Evolutionary conservation across 805 yeast species (phyloP).

Genomic region (Candida pini): DNA sequence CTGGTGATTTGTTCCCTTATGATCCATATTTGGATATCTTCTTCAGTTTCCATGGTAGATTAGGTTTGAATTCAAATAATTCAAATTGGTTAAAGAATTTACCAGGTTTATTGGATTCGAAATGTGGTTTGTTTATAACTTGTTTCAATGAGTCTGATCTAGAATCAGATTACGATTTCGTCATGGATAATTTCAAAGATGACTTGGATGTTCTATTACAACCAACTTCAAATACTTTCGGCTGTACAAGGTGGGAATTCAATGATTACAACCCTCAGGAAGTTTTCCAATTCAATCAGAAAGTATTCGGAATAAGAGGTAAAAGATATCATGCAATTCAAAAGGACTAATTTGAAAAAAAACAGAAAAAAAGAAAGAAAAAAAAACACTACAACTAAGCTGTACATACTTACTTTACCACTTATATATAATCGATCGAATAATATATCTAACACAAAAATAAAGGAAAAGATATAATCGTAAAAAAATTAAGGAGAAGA

Average conservation of each 20-base stretch:
- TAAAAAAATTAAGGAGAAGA: background rate
- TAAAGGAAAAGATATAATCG: background rate
- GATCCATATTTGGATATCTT: conserved; percentile 94
- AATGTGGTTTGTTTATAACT: conserved; percentile 87
- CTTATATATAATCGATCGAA: too few relatives aligned
- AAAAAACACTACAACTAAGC: too few relatives aligned
- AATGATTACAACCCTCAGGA: conserved; percentile 91
- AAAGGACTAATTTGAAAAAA: conserved; percentile 10
- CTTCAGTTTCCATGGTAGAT: conserved; percentile 94
- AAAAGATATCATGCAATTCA: conserved; percentile 87
- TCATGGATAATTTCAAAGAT: conserved; percentile 56
- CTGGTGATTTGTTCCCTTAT: conserved; percentile 94
- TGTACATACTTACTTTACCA: too few relatives aligned
- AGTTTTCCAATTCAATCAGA: conserved; percentile 86
- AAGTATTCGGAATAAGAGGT: conserved; percentile 88
- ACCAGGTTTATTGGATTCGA: conserved; percentile 84
- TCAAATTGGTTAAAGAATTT: conserved; percentile 81
- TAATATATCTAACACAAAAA: too few relatives aligned
- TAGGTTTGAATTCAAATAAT: conserved; percentile 73
- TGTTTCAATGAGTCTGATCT: conserved; percentile 80
- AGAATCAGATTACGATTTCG: conserved; percentile 64
- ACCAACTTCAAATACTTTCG: conserved; percentile 65
- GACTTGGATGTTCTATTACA: conserved; percentile 81
- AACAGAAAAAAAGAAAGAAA: conserved; percentile 1
- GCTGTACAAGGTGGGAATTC: conserved; percentile 90